Evolutionary conservation across 169 alveolate species (phyloP).

Genomic region (Perkinsus marinus): DNA sequence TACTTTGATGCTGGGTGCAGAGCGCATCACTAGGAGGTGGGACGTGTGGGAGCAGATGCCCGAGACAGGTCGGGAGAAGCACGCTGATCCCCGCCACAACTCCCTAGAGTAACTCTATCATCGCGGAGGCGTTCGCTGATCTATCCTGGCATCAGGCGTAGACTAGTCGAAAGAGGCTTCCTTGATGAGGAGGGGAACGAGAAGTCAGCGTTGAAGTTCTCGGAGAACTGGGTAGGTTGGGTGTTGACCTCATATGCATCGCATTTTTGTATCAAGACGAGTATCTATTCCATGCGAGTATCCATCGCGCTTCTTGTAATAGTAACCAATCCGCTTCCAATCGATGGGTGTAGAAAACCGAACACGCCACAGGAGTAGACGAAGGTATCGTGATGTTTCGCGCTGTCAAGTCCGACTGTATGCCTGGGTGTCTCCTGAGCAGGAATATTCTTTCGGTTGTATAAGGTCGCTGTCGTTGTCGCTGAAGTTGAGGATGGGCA

Average conservation of each 20-base stretch:
- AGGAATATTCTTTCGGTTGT: no score
- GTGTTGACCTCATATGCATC: not conserved
- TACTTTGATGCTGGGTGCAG: not conserved
- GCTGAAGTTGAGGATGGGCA: no score
- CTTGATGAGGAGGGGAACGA: not conserved
- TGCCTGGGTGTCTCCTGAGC: no score
- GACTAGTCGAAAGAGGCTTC: not conserved
- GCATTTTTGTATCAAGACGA: not conserved
- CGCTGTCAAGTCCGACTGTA: no score
- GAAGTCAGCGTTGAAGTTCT: not conserved
- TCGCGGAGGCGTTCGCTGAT: not conserved
- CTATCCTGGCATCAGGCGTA: not conserved
- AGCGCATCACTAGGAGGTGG: not conserved
- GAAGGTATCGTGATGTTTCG: no score
- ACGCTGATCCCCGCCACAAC: not conserved
- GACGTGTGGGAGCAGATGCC: slow-evolving; percentile 4
- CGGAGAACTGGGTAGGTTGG: not conserved
- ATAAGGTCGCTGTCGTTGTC: no score
- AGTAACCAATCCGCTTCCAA: no score
- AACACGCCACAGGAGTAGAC: no score
- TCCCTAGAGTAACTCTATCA: not conserved
- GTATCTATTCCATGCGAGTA: not conserved
- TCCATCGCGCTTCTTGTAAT: no score
- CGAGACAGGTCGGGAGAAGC: not conserved
- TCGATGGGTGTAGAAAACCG: no score